Conservation (phyloP, 106 monocot genomes). For the Narthecium ossifragum region DNA sequence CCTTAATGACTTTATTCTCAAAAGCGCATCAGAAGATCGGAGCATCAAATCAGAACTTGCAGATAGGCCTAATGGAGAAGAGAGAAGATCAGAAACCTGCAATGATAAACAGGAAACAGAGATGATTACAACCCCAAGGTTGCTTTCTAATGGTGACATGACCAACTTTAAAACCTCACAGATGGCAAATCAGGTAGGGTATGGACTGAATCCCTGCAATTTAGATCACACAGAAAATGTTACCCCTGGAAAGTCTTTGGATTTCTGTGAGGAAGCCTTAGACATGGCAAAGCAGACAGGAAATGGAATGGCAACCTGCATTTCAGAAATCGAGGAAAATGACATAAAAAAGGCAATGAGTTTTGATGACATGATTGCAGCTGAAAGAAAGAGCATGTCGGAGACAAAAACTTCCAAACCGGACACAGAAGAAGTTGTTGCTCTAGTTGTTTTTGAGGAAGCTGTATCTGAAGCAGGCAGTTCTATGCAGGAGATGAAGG, state of each 20-base stretch:
- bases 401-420: not conserved
- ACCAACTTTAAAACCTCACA: not conserved
- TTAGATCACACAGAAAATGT: too few relatives aligned
- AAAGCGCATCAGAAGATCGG: conserved; percentile 11
- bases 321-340: too few relatives aligned
- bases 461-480: not conserved
- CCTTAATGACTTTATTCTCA: conserved; percentile 12
- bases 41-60: conserved; percentile 20
- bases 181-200: not conserved
- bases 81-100: not conserved
- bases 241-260: too few relatives aligned
- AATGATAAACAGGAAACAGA: conserved; percentile 15
- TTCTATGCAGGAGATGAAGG: not conserved
- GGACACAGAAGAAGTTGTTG: not conserved
- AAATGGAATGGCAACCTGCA: too few relatives aligned
- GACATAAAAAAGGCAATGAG: too few relatives aligned
- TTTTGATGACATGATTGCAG: not conserved
- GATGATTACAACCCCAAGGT: conserved; percentile 2
- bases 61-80: not conserved
- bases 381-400: conserved; percentile 3
- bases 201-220: conserved; percentile 1
- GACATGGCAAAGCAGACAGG: too few relatives aligned
- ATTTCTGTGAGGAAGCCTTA: too few relatives aligned
- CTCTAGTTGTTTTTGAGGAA: not conserved
- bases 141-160: not conserved